Percentiles rank a stretch among this genome's conserved stretches.
phyloP scores from a whole-genome alignment of 495 filamentous ascomycete species.

The Annulohypoxylon maeteangense region DNA sequence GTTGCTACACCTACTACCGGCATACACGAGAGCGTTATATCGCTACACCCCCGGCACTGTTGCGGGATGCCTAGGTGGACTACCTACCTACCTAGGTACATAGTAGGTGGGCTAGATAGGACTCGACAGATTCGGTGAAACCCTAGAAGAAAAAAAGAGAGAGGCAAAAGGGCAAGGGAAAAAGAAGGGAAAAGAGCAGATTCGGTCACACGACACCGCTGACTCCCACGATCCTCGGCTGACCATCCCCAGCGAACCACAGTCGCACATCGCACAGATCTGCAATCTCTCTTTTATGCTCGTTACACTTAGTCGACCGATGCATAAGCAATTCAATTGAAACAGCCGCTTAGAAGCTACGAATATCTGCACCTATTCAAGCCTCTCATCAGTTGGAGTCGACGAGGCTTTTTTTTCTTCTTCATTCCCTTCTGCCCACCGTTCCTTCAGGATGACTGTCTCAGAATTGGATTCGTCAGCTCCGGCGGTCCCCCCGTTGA shows the following conservation, averaged over 20 bases:
- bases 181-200: neutral
- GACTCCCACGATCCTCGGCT: conserved; percentile 39
- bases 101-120: neutral
- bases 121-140: conserved; percentile 25
- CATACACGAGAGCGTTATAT: conserved; percentile 34
- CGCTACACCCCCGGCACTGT: conserved; percentile 13
- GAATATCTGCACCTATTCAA: neutral
- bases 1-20: conserved; percentile 20
- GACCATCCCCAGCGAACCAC: conserved; percentile 33
- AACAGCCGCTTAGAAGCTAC: conserved; percentile 9
- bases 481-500: conserved; percentile 20
- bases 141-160: conserved; percentile 19
- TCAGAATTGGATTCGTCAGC: conserved; percentile 34
- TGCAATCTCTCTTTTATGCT: conserved; percentile 17
- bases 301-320: conserved; percentile 29
- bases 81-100: too few relatives aligned
- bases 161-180: neutral
- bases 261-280: neutral
- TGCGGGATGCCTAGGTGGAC: conserved; percentile 4
- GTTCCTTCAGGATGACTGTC: conserved; percentile 39
- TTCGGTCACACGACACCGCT: conserved; percentile 42
- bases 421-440: neutral
- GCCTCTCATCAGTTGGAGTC: conserved; percentile 5
- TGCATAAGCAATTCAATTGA: conserved; percentile 28
- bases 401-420: conserved; percentile 30